A percentile compares a stretch with the other conserved stretches of the same genome.
Evolutionary conservation across 257 asterid species (phyloP).

Genomic region (Solanum dulcamara): DNA sequence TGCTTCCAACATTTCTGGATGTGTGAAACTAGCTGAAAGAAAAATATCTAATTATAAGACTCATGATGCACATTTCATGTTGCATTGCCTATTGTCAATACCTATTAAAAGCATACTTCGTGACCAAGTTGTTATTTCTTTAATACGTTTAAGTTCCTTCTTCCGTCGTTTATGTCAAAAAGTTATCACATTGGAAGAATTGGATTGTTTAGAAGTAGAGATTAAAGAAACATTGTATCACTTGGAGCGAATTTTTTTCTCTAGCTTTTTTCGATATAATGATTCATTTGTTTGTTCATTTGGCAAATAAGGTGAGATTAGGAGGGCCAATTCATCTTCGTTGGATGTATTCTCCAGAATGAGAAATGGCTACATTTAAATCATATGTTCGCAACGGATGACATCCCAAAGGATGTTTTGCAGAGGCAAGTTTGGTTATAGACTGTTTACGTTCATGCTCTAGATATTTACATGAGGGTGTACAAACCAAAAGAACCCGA

Average conservation of each 20-base stretch:
- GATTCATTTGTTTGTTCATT: too few species aligned
- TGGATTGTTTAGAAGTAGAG: too few species aligned
- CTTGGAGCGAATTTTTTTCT: not conserved
- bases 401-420: not conserved
- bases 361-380: not conserved
- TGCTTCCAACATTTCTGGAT: not conserved
- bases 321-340: not conserved
- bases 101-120: not conserved
- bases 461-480: not conserved
- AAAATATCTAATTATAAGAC: too few species aligned
- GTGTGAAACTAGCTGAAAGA: not conserved
- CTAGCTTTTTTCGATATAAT: too few species aligned
- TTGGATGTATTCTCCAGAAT: slow-evolving; percentile 4
- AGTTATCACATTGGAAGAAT: not conserved
- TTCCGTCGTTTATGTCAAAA: not conserved
- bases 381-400: not conserved
- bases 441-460: not conserved
- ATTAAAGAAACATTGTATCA: not conserved
- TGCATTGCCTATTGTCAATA: not conserved
- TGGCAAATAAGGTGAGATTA: too few species aligned
- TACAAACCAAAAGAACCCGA: not conserved
- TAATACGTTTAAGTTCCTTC: too few species aligned
- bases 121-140: not conserved
- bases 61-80: not conserved
- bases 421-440: not conserved